phyloP scores from a whole-genome alignment of 306 rosid species.

The Amphicarpaea edgeworthii region DNA sequence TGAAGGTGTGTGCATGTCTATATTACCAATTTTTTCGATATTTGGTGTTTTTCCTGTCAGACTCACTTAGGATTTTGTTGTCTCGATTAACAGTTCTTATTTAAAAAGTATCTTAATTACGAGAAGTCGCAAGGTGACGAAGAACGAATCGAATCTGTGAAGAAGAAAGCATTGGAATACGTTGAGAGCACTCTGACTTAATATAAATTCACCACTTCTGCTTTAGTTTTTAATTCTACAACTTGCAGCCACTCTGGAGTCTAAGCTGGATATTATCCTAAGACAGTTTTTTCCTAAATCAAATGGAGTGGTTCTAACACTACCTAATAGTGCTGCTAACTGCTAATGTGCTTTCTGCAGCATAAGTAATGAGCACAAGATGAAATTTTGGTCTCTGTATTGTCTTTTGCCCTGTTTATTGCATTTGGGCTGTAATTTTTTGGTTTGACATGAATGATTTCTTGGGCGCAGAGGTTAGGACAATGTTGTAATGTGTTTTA shows the following conservation, averaged over 20 bases:
- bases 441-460: not conserved
- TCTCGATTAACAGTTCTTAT: constrained; percentile 74
- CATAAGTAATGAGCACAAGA: not conserved
- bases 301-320: not conserved
- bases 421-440: not conserved
- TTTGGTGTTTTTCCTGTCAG: not conserved
- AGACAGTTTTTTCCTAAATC: constrained; percentile 3
- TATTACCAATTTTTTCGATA: constrained; percentile 10
- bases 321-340: not conserved
- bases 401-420: constrained; percentile 27
- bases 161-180: constrained; percentile 82
- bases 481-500: not conserved
- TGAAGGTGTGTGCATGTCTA: constrained; percentile 64
- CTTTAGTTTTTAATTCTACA: not conserved
- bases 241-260: constrained; percentile 21
- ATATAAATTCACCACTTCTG: constrained; percentile 24
- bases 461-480: not conserved
- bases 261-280: not conserved
- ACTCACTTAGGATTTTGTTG: constrained; percentile 30
- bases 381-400: constrained; percentile 10
- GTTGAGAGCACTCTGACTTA: constrained; percentile 71
- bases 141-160: constrained; percentile 78
- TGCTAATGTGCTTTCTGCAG: not conserved
- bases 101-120: constrained; percentile 79
- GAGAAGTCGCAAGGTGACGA: constrained; percentile 84